These are phyloP conservation scores for Nicotiana tomentosiformis DNA, from an alignment of 257 asterid genomes.

Conservation along the genomic window DNA sequence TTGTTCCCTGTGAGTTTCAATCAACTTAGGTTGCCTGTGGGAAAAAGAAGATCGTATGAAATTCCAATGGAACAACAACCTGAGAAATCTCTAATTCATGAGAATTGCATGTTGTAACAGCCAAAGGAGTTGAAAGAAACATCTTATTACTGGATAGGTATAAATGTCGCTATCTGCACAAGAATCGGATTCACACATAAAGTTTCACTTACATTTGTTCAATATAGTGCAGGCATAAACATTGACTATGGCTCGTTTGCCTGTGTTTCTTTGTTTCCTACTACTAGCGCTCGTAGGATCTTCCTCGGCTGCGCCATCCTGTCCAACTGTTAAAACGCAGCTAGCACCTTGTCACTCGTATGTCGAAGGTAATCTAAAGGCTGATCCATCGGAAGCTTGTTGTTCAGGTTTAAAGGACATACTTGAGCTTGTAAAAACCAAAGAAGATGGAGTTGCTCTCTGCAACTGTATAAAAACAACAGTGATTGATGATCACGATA, in stretches of 20 bases:
- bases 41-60: background rate
- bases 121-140: background rate
- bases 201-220: too few relatives aligned
- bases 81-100: background rate
- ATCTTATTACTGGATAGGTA: background rate
- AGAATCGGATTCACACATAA: background rate
- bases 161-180: background rate
- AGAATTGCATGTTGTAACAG: background rate
- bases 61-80: background rate
- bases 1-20: background rate
- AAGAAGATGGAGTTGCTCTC: background rate
- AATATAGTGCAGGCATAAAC: background rate
- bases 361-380: background rate
- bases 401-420: background rate
- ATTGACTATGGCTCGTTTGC: background rate
- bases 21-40: background rate
- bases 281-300: background rate
- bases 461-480: constrained; percentile 1
- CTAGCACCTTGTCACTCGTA: background rate
- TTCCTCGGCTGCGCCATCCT: background rate
- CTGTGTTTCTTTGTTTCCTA: background rate
- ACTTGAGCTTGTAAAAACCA: background rate
- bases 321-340: background rate
- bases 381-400: background rate
- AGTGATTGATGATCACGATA: background rate